A percentile compares a stretch with the other conserved stretches of the same genome.
These are phyloP conservation scores for Syzygium oleosum DNA, from an alignment of 345 rosid species.

Conservation along the genomic window DNA sequence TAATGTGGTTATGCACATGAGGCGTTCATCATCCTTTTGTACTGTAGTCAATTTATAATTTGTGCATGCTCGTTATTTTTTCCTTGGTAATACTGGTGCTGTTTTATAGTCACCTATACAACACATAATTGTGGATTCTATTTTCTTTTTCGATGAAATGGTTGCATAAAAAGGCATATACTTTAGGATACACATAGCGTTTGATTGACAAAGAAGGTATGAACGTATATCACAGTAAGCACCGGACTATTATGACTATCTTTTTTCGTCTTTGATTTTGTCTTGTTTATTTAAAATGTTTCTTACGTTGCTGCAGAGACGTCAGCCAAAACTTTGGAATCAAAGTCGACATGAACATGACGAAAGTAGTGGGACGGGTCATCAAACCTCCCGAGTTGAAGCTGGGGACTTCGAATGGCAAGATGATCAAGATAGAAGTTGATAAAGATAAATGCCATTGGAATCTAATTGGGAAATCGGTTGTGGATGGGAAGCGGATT, in stretches of 20 bases:
- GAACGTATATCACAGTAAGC: too few species aligned
- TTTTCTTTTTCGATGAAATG: too few species aligned
- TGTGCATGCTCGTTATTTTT: too few species aligned
- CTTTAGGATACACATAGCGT: too few species aligned
- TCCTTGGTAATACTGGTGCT: too few species aligned
- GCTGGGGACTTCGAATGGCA: constrained; percentile 29
- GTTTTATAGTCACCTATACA: too few species aligned
- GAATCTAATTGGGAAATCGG: constrained; percentile 55
- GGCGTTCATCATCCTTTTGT: neutral
- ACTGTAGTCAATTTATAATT: too few species aligned
- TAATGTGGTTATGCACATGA: neutral
- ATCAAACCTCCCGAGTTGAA: constrained; percentile 67
- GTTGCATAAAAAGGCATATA: too few species aligned
- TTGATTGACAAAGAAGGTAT: too few species aligned
- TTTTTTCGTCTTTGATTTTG: neutral
- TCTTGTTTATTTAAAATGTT: neutral
- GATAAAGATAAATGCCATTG: constrained; percentile 61
- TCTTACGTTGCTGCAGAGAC: constrained; percentile 26
- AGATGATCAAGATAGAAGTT: constrained; percentile 26
- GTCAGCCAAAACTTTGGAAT: constrained; percentile 55
- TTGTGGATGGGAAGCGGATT: constrained; percentile 54
- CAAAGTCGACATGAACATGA: constrained; percentile 53
- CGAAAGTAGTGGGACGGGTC: constrained; percentile 60
- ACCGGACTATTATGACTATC: too few species aligned
- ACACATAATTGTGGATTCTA: too few species aligned